phyloP scores from a whole-genome alignment of 305 asterid genomes.

The Rubia balearica region DNA sequence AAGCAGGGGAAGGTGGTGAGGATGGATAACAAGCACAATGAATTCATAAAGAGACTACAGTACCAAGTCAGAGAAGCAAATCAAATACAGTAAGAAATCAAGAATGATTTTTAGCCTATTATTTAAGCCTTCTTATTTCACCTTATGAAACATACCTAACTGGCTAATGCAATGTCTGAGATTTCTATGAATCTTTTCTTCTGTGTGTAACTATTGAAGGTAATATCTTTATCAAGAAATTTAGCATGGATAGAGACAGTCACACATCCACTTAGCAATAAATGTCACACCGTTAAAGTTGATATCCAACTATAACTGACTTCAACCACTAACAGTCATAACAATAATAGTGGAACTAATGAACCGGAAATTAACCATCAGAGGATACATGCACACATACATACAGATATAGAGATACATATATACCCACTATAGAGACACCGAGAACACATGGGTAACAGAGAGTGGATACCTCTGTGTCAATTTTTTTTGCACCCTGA shows the following conservation, averaged over 20 bases:
- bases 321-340: background rate
- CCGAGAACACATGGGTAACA: background rate
- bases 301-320: background rate
- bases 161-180: background rate
- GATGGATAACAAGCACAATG: background rate
- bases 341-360: background rate
- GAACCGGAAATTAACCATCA: background rate
- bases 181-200: background rate
- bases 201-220: background rate
- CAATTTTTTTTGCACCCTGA: slow-evolving; percentile 35
- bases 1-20: background rate
- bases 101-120: background rate
- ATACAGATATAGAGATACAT: background rate
- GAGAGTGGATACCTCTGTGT: slow-evolving; percentile 36
- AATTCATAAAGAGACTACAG: background rate
- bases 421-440: background rate
- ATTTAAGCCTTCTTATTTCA: background rate
- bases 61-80: background rate
- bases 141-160: background rate
- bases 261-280: background rate
- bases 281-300: background rate
- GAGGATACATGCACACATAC: background rate
- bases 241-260: background rate
- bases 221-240: background rate
- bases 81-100: background rate